These are phyloP conservation scores for Ceratobasidium sp. DNA, from an alignment of 1,284 basidiomycete genomes.

Conservation along the genomic window DNA sequence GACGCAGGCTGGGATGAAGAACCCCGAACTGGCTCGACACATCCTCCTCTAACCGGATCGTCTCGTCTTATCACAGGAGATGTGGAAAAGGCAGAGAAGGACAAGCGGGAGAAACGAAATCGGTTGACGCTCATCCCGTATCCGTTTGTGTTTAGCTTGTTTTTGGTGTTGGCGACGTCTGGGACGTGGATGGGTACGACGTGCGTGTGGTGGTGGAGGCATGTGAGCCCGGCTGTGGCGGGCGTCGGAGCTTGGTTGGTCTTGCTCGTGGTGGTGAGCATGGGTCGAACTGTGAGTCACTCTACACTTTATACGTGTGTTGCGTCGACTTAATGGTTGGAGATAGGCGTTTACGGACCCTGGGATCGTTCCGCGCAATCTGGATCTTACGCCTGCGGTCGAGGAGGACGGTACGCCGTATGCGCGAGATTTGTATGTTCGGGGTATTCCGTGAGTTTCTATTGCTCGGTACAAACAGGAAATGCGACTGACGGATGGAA, in stretches of 20 bases:
- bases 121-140: conserved; percentile 16
- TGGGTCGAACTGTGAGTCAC: conserved; percentile 75
- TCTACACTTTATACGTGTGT: conserved; percentile 16
- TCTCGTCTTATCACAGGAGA: not conserved
- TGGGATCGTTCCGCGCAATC: conserved; percentile 83
- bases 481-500: not conserved
- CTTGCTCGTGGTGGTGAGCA: conserved; percentile 74
- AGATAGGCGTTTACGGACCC: conserved; percentile 84
- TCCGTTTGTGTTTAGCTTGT: conserved; percentile 49
- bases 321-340: conserved; percentile 43
- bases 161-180: conserved; percentile 68
- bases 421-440: conserved; percentile 81
- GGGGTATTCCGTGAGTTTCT: conserved; percentile 72
- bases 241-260: conserved; percentile 79
- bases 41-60: not conserved
- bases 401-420: conserved; percentile 71
- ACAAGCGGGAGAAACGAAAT: not conserved
- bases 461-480: no score
- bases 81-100: not conserved
- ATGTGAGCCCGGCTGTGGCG: conserved; percentile 77
- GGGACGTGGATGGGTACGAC: conserved; percentile 86
- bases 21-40: not conserved
- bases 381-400: conserved; percentile 75
- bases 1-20: conserved; percentile 22
- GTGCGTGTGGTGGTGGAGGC: conserved; percentile 84